Base-by-base conservation (phyloP, 352 stramenopile species). In the Phytophthora meadii region DNA sequence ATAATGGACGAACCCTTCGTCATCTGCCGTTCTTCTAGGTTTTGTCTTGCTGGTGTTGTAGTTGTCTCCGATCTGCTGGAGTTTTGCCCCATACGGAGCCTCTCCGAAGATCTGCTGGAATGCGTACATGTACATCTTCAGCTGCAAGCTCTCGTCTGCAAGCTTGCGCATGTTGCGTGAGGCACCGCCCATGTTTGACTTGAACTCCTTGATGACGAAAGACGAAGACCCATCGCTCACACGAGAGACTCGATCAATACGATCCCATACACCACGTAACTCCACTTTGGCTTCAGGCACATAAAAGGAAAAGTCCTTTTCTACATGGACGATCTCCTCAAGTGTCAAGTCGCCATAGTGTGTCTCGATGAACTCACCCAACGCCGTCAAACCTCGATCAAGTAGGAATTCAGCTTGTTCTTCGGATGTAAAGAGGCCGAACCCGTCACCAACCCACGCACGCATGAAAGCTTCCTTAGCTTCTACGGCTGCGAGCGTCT, bases 111-210 rank as follows among this genome's bases (percentile, higher is more conserved):
- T 61, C n/a, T 74, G 63, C 34, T 76, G 69, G 51, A 84, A 94
- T 17, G 87, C 87, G 47, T 89, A 85, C 82, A 93, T 77, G 63
- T 95, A 95, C 49, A 93, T 61, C 70, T 94, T 81, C 14, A 95
- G 77, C 70, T 95, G 87, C 2, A 94, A 69, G 52, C 86, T 95
- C n/a, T 90, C 70, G 17, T 70, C 56, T 10, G 85, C 82, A 2
- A 88, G 57, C 42, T 74, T 79, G 24, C 67, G 61, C 59, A 91
- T 72, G 15, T 93, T 81, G 5, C 87, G 81, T 3, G 56, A 44
- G 14, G 71, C 62, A 6, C 74, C 74, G 44, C 79, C 76, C 54
- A 92, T 77, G 47, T 93, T 94, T 10, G 87, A 89, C 64, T 95
- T 95, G 72, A 93, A 95, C 68, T 95, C 87, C 50, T 89, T 79